Base-by-base conservation (phyloP, 1,284 basidiomycete species). In the Rugosomyces carneus region DNA sequence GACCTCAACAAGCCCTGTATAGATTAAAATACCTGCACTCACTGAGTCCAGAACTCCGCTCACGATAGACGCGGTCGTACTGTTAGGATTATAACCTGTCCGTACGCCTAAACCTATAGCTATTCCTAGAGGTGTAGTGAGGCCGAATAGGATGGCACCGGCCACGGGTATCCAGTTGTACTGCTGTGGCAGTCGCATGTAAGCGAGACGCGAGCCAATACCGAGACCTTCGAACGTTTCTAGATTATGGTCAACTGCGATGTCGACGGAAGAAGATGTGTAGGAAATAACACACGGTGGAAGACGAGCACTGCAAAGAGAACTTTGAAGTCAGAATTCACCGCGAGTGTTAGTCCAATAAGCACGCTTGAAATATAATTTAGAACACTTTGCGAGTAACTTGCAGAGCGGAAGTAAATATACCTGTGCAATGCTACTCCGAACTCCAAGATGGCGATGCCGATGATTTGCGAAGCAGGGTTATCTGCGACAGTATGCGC, bases 261-360 rank as follows among this genome's bases (percentile, higher is more conserved):
- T 5, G 24, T 5, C 10, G 5, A 10, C 10, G 10, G 10, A 10
- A 13, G 21, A 36, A 42, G 16, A 24, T 16, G 44, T 7, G 41
- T 15, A 20, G 7, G 21, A 19, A 31, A 8, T 34, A 23, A n/a
- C 35, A 34, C 4, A 90, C 89, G 90, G 61, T 93, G 91, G 68
- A 94, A 97, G 60, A 95, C 72, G 53, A 98, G 69, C 48, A 98
- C 94, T 50, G 93, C 71, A 62, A 98, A 94, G 16, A 99, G 79
- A 9, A 88, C 68, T 53, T 78, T 87, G 68, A 99, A 98, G 40
- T 79, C 62, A 20, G 77, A 67, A 57, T 88, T 81, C 26, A 95
- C 91, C 16, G 93, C 93, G 38, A 99, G 80, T 0, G 95, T 98
- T 19, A 99, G 70, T 1, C 95, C 95, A 56, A 99, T 93, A 54